These are phyloP conservation scores for Cystofilobasidium macerans DNA, from an alignment of 768 basidiomycete genomes.

Conservation along the genomic window DNA sequence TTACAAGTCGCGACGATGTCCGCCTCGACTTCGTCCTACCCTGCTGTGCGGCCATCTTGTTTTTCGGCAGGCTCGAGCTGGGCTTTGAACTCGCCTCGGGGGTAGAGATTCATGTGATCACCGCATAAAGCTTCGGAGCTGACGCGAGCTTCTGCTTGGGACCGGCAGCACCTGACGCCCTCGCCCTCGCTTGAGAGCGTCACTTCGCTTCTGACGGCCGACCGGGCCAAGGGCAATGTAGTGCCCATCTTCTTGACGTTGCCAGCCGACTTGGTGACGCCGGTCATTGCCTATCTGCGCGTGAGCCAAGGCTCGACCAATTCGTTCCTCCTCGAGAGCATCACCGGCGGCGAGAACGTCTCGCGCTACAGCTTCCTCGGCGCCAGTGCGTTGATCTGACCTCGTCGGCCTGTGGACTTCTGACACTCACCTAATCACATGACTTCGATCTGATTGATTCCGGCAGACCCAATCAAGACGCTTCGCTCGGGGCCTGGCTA, in stretches of 20 bases:
- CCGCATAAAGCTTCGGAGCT: no score
- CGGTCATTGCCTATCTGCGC: slow-evolving; percentile 90
- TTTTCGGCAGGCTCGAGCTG: no score
- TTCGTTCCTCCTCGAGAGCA: slow-evolving; percentile 89
- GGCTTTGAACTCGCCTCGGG: no score
- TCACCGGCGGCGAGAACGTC: slow-evolving; percentile 77
- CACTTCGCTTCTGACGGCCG: slow-evolving; percentile 55
- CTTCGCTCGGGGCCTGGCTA: slow-evolving; percentile 77
- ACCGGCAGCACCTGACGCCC: slow-evolving; percentile 11
- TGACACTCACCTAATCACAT: neutral
- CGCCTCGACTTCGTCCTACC: neutral
- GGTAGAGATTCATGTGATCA: no score
- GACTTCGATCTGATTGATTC: neutral
- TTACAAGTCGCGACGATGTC: no score
- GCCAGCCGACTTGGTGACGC: slow-evolving; percentile 90
- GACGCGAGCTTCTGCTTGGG: neutral
- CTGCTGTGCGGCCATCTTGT: no score
- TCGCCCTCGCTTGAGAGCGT: slow-evolving; percentile 60
- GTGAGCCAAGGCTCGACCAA: slow-evolving; percentile 66
- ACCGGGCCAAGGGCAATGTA: slow-evolving; percentile 79
- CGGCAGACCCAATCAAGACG: slow-evolving; percentile 78
- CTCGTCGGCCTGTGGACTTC: no score
- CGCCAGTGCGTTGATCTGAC: slow-evolving; percentile 51
- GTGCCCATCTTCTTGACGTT: slow-evolving; percentile 85
- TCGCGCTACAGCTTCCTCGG: slow-evolving; percentile 95